phyloP scores from a whole-genome alignment of 208 protist species.

The Crithidia bombi region DNA sequence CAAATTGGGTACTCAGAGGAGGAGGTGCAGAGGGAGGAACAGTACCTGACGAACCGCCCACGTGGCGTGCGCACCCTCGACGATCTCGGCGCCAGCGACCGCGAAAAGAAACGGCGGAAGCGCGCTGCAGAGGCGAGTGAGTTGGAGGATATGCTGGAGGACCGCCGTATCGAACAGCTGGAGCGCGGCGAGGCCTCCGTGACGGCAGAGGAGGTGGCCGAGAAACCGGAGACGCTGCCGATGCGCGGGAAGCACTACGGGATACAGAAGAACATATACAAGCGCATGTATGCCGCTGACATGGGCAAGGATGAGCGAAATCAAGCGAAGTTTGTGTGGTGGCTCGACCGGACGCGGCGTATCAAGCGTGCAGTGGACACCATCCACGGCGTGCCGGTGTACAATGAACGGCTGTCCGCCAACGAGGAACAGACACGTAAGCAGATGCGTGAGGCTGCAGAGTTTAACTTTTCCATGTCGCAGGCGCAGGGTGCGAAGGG shows the following conservation, averaged over 20 bases:
- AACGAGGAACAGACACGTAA: conserved; percentile 84
- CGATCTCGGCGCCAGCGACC: conserved; percentile 74
- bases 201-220: conserved; percentile 54
- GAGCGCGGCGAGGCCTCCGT: conserved; percentile 62
- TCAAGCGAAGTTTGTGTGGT: conserved; percentile 80
- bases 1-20: conserved; percentile 83
- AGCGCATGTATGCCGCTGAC: conserved; percentile 76
- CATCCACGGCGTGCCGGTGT: conserved; percentile 84
- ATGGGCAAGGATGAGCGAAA: conserved; percentile 68
- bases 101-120: conserved; percentile 56
- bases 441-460: conserved; percentile 84
- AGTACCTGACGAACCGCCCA: conserved; percentile 78
- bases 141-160: conserved; percentile 80
- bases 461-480: conserved; percentile 81
- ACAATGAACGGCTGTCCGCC: conserved; percentile 82
- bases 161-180: conserved; percentile 75
- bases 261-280: conserved; percentile 49
- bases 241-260: conserved; percentile 47
- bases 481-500: conserved; percentile 79
- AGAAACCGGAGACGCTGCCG: conserved; percentile 57
- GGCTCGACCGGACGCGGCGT: conserved; percentile 76
- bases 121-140: conserved; percentile 53
- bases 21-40: conserved; percentile 72
- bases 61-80: conserved; percentile 79
- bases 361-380: conserved; percentile 82